A percentile compares a stretch with the other conserved stretches of the same genome.
Evolutionary conservation across 371 early-diverging fungal genomes (phyloP).

Genomic region (Actinomortierella ambigua): DNA sequence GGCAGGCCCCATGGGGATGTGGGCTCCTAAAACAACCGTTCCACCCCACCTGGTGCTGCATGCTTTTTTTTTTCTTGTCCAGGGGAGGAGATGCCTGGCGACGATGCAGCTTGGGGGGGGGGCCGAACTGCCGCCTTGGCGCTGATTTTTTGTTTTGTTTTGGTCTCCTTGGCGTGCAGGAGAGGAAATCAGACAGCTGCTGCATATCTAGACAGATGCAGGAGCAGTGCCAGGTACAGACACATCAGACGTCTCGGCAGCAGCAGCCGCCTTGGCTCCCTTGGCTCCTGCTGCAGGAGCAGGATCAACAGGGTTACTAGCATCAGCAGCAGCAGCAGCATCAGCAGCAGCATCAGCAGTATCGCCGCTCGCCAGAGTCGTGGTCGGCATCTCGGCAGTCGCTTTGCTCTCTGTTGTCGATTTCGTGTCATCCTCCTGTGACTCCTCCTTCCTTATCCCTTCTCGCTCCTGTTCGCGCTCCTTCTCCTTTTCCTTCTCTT

Average conservation of each 20-base stretch:
- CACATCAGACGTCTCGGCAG: neutral
- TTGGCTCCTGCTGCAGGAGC: neutral
- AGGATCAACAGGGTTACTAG: neutral
- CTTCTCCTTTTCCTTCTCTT: no score
- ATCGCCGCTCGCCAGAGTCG: neutral
- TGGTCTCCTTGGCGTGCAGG: neutral
- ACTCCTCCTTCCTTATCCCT: no score
- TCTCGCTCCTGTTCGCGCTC: no score
- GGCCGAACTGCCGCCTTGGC: neutral
- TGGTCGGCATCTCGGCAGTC: no score
- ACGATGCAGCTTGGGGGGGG: no score
- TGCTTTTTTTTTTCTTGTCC: no score
- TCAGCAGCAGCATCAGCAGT: neutral
- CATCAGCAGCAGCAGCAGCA: neutral
- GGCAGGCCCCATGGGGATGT: no score
- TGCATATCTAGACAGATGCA: neutral
- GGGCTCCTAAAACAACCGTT: no score
- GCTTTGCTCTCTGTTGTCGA: no score
- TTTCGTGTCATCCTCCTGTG: no score
- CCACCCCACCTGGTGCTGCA: no score
- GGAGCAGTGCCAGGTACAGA: neutral
- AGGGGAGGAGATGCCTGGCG: no score
- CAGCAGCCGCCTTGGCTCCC: neutral
- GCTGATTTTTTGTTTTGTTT: neutral
- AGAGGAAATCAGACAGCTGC: neutral